Evolutionary conservation across 257 asterid species (phyloP).

Genomic region (Thymus quinquecostatus): DNA sequence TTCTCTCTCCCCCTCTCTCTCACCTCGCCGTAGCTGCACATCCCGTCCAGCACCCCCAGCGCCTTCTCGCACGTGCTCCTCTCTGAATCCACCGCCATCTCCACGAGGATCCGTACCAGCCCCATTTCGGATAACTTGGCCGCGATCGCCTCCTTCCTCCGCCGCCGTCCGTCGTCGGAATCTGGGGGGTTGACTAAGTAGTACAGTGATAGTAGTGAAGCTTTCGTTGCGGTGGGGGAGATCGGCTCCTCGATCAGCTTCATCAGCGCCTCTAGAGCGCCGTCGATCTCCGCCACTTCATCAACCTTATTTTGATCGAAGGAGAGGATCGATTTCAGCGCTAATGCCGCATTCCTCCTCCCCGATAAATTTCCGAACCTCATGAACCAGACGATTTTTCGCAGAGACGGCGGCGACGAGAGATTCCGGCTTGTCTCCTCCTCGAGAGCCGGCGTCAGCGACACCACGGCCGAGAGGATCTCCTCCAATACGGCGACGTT

Average conservation of each 20-base stretch:
- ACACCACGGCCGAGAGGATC: constrained; percentile 39
- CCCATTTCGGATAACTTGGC: constrained; percentile 41
- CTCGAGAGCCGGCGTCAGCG: constrained; percentile 32
- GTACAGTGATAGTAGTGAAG: constrained; percentile 43
- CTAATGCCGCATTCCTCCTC: constrained; percentile 15
- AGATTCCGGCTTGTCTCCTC: constrained; percentile 39
- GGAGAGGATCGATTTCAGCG: background rate
- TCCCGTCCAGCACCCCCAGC: constrained; percentile 52
- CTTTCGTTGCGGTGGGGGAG: constrained; percentile 54
- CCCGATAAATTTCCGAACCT: constrained; percentile 34
- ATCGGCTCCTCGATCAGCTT: constrained; percentile 51
- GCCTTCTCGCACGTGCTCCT: constrained; percentile 57
- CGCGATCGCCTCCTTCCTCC: constrained; percentile 4
- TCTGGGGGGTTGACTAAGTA: constrained; percentile 32
- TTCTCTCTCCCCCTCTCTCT: constrained; percentile 40
- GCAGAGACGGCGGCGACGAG: constrained; percentile 42
- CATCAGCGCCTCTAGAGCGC: constrained; percentile 43
- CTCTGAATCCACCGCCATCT: constrained; percentile 50
- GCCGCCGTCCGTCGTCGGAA: too few relatives aligned
- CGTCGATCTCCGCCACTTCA: constrained; percentile 31
- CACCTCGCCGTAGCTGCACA: constrained; percentile 46
- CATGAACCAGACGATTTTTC: constrained; percentile 37
- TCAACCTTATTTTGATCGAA: background rate
- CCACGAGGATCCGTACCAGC: constrained; percentile 37
- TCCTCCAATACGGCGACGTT: constrained; percentile 30